Evolutionary conservation across 2,329 filamentous ascomycete species (phyloP).

Genomic region (Coniochaeta sp.): DNA sequence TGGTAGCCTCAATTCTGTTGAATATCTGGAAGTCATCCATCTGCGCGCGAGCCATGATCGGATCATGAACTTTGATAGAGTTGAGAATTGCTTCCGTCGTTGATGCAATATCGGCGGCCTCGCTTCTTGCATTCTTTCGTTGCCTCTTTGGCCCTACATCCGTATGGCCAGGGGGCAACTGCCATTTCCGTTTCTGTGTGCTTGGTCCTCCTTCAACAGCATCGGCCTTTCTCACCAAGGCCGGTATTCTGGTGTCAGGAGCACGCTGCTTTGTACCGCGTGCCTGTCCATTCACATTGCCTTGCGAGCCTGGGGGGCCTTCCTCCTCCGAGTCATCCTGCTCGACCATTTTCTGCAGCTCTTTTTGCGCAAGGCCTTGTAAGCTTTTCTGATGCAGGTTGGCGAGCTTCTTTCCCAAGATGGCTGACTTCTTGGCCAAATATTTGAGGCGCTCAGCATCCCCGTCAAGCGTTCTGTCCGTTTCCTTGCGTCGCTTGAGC

Average conservation of each 20-base stretch:
- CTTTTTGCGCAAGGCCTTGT: not conserved
- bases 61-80: not conserved
- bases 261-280: not conserved
- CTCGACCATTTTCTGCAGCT: not conserved
- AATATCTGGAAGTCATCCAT: not conserved
- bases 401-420: no score
- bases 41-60: not conserved
- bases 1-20: not conserved
- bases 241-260: not conserved
- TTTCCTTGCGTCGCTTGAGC: not conserved
- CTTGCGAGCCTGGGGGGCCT: no score
- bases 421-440: not conserved
- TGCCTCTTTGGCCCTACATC: not conserved
- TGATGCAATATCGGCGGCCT: no score
- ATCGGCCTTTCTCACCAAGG: not conserved
- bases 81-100: not conserved
- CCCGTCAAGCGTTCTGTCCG: no score
- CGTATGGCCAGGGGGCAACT: no score
- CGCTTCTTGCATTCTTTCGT: no score
- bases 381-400: not conserved
- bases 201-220: not conserved
- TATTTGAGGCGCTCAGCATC: not conserved
- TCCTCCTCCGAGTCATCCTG: not conserved
- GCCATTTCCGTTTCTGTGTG: not conserved
- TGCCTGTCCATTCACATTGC: not conserved